Evolutionary conservation across 2,329 filamentous ascomycete genomes (phyloP), one percentile per base, ranked within the genome.

Genomic region (Calonectria honghensis): DNA sequence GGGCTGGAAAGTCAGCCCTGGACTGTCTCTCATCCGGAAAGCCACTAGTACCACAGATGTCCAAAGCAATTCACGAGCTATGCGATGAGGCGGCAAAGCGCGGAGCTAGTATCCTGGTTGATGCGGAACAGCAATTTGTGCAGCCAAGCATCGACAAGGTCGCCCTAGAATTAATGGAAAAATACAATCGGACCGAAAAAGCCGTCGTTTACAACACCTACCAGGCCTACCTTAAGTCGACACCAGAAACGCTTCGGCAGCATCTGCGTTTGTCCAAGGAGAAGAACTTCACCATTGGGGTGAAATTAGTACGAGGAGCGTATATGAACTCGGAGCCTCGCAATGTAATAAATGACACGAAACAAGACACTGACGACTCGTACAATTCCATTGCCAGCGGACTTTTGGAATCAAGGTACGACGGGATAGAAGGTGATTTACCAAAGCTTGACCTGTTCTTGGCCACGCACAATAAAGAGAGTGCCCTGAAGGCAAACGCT

Each of bases 271-370:
- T 77, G 0, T 90, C 90, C 0, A 78, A 83, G 13, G 81, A 86
- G 6, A 85, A 88, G 29, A 83, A 83, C 3, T 91, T 89, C 78
- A 89, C 88, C 0, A 85, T 90, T 0, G 90, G 90, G 16, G 83
- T 91, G 66, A 91, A 92, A 80, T 83, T 91, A 7, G 90, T 91
- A 2, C 86, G 90, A 14, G 89, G 90, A 32, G 90, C 90, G 14
- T 92, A 92, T 80, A 85, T 92, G 52, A 83, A 83, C 50, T 86
- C 85, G 0, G 90, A 92, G 57, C 85, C 86, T 48, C 82, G 88
- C 2, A 79, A 84, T 2, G 79, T 90, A 14, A 90, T 91, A 73
- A 89, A 88, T 79, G 86, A 89, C 66, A 89, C 85, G 51, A 90
- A 90, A 74, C 83, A 89, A 50, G 88, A 86, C 18, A 92, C 90